Evolutionary conservation across 179 eudicot species (phyloP).

Genomic region (Beta lomatogona): DNA sequence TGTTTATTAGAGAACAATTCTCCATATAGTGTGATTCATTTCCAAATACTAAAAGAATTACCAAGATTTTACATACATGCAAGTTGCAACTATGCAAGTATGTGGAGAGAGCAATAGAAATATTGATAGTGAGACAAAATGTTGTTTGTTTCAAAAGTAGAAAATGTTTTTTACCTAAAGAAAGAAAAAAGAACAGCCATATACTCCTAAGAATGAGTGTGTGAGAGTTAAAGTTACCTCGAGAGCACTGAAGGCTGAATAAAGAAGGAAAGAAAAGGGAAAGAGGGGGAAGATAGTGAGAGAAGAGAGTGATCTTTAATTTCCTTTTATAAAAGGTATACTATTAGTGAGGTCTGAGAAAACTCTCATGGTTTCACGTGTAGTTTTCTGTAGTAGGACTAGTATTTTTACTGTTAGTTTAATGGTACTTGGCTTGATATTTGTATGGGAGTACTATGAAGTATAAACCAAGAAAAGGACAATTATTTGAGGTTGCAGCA

Average conservation of each 20-base stretch:
- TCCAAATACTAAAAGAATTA: too few relatives aligned
- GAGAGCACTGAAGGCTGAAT: slow-evolving; percentile 36
- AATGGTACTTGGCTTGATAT: slow-evolving; percentile 15
- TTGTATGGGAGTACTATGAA: not conserved
- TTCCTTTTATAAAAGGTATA: slow-evolving; percentile 15
- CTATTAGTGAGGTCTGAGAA: not conserved
- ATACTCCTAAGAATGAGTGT: not conserved
- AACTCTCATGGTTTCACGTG: slow-evolving; percentile 34
- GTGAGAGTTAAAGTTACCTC: slow-evolving; percentile 31
- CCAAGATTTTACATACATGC: too few relatives aligned
- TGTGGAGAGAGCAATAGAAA: not conserved
- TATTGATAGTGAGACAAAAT: slow-evolving; percentile 5
- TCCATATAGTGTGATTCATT: too few relatives aligned
- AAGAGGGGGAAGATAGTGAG: not conserved
- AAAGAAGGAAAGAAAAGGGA: not conserved
- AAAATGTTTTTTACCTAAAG: slow-evolving; percentile 10
- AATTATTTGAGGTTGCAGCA: slow-evolving; percentile 28
- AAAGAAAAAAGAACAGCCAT: not conserved
- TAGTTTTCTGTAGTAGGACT: not conserved
- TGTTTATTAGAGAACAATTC: too few relatives aligned
- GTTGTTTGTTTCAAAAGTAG: slow-evolving; percentile 3
- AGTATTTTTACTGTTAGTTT: slow-evolving; percentile 18
- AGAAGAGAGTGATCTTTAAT: slow-evolving; percentile 3
- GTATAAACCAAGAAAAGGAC: slow-evolving; percentile 21
- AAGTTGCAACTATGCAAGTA: too few relatives aligned